A percentile compares a stretch with the other conserved stretches of the same genome.
These are phyloP conservation scores for Xylaria sp. DNA, from an alignment of 2,329 filamentous ascomycete species.

Conservation along the genomic window DNA sequence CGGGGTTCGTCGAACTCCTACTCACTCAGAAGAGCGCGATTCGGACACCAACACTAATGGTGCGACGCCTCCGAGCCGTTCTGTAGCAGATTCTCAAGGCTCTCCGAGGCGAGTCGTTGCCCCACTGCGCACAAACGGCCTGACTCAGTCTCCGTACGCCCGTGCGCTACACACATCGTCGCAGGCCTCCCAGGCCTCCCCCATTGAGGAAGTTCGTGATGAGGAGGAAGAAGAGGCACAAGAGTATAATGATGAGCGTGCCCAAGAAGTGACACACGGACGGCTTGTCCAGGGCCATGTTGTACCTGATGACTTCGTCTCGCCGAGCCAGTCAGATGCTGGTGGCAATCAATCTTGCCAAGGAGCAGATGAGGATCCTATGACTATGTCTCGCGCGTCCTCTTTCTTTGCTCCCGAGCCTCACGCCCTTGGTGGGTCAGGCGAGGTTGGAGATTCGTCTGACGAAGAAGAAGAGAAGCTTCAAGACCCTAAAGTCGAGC, in stretches of 20 bases:
- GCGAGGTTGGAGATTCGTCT: constrained; percentile 79
- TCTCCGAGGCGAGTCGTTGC: constrained; percentile 49
- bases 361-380: constrained; percentile 72
- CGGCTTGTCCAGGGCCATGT: constrained; percentile 92
- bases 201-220: constrained; percentile 44
- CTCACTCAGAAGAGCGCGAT: constrained; percentile 34
- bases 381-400: constrained; percentile 80
- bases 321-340: constrained; percentile 68
- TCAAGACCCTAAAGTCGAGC: constrained; percentile 79
- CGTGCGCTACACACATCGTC: constrained; percentile 42
- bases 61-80: constrained; percentile 34
- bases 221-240: constrained; percentile 49
- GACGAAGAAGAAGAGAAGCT: constrained; percentile 95
- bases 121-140: constrained; percentile 39
- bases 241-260: constrained; percentile 78
- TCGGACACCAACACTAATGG: constrained; percentile 41
- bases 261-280: constrained; percentile 87
- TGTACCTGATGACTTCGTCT: constrained; percentile 91
- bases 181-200: constrained; percentile 45
- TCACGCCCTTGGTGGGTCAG: constrained; percentile 80
- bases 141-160: constrained; percentile 38
- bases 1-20: constrained; percentile 34
- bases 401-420: constrained; percentile 75
- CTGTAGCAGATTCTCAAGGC: constrained; percentile 49
- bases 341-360: constrained; percentile 60